Evolutionary conservation across 208 protist species (phyloP).

Genomic region (Acanthamoeba royreba): DNA sequence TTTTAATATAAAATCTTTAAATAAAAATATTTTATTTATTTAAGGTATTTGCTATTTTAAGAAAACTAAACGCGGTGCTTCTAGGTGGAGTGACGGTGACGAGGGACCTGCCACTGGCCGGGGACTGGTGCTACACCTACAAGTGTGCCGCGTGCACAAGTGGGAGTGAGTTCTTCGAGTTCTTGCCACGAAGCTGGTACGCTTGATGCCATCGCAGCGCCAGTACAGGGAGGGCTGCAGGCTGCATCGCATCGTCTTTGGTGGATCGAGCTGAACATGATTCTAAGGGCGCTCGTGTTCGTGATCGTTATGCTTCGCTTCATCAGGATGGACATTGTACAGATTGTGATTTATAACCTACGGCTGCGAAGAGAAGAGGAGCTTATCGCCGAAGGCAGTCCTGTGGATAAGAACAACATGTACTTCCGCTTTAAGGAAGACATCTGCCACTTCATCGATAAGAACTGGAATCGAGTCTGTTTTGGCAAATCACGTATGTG

Average conservation of each 20-base stretch:
- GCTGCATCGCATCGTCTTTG: no score
- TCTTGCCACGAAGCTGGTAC: constrained; percentile 3
- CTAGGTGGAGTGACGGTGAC: background rate
- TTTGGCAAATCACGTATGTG: constrained; percentile 64
- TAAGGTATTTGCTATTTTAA: no score
- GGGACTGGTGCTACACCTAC: constrained; percentile 15
- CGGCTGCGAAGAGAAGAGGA: background rate
- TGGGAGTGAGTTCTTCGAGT: background rate
- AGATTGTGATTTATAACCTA: constrained; percentile 63
- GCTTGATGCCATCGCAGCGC: background rate
- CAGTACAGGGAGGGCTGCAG: no score
- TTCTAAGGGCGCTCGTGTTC: background rate
- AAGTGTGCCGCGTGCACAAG: background rate
- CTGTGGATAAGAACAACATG: background rate
- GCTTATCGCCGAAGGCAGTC: background rate
- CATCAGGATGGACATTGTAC: constrained; percentile 54
- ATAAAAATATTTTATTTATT: background rate
- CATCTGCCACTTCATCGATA: constrained; percentile 60
- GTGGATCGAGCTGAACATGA: background rate
- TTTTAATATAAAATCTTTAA: background rate
- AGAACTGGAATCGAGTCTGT: constrained; percentile 62
- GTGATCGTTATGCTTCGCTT: background rate
- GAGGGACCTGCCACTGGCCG: background rate
- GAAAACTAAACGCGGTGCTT: background rate
- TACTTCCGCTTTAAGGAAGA: constrained; percentile 58